Percentiles rank a stretch among this genome's conserved stretches.
These are phyloP conservation scores for Huntiella savannae DNA, from an alignment of 2,329 filamentous ascomycete genomes.

Conservation along the genomic window DNA sequence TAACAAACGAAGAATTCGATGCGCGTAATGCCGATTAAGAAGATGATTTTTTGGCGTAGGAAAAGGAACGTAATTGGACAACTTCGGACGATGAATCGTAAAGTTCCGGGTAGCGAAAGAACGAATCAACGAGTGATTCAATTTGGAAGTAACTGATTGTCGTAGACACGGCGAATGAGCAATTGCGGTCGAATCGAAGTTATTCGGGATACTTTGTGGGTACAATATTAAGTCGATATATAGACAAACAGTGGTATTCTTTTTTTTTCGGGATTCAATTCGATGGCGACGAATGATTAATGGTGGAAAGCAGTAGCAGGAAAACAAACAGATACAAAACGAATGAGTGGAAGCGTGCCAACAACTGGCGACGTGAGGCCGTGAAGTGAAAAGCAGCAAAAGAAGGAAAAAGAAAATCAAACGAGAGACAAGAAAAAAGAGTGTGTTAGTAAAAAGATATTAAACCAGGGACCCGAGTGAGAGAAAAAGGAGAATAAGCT, in stretches of 20 bases:
- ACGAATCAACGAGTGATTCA: slow-evolving; percentile 9
- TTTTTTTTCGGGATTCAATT: neutral
- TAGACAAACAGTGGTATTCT: no score
- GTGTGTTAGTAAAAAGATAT: neutral
- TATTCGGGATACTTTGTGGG: neutral
- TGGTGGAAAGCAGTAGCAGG: neutral
- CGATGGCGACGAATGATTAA: neutral
- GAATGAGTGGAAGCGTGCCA: slow-evolving; percentile 1
- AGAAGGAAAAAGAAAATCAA: neutral
- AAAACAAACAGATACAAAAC: slow-evolving; percentile 5
- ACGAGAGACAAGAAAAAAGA: slow-evolving; percentile 2
- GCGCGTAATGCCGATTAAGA: no score
- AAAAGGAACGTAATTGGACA: slow-evolving; percentile 9
- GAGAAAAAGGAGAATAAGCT: neutral
- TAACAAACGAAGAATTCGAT: no score
- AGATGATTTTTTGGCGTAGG: no score
- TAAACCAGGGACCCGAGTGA: neutral
- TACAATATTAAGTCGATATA: neutral
- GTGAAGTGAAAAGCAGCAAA: neutral
- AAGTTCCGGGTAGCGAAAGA: slow-evolving; percentile 2
- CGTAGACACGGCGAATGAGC: no score
- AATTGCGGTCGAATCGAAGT: neutral
- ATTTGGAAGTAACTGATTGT: no score
- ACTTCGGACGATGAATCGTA: slow-evolving; percentile 1
- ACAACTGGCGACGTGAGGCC: slow-evolving; percentile 2